These are phyloP conservation scores for Notholithocarpus densiflorus DNA, from an alignment of 306 rosid species.

Conservation along the genomic window DNA sequence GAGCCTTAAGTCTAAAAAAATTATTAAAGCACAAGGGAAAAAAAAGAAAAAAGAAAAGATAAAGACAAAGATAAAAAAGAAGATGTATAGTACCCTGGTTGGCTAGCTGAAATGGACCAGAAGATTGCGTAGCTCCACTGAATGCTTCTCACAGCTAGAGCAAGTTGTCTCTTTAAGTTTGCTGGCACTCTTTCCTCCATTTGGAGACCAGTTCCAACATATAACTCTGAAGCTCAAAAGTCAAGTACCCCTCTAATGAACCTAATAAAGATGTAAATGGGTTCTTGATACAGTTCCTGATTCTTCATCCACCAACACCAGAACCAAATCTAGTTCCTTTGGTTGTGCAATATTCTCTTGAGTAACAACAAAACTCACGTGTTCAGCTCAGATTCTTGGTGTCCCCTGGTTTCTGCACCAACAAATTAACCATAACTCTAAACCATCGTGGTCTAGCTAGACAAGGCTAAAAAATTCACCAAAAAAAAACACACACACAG, in stretches of 20 bases:
- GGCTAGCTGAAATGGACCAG: constrained; percentile 62
- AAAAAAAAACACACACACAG: constrained; percentile 1
- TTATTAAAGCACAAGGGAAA: not conserved
- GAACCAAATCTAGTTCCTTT: constrained; percentile 10
- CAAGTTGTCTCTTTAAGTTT: constrained; percentile 64
- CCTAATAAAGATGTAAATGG: constrained; percentile 5
- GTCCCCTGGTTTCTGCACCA: constrained; percentile 4
- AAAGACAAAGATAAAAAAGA: not conserved
- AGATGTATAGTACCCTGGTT: constrained; percentile 48
- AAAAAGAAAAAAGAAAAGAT: not conserved
- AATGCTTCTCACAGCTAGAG: constrained; percentile 77
- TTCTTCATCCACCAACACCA: constrained; percentile 19
- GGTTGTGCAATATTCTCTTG: not conserved
- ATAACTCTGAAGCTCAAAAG: constrained; percentile 17
- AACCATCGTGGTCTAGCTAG: constrained; percentile 5
- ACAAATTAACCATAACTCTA: not conserved
- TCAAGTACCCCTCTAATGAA: not conserved
- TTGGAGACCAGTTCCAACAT: constrained; percentile 24
- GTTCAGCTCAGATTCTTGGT: constrained; percentile 12
- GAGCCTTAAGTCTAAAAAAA: not conserved
- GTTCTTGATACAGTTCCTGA: not conserved
- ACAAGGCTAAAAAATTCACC: not conserved
- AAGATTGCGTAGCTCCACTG: constrained; percentile 84
- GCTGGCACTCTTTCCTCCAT: constrained; percentile 39
- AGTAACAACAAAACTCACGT: not conserved